phyloP scores from a whole-genome alignment of 208 protist genomes.

The Trypanosoma rangeli region DNA sequence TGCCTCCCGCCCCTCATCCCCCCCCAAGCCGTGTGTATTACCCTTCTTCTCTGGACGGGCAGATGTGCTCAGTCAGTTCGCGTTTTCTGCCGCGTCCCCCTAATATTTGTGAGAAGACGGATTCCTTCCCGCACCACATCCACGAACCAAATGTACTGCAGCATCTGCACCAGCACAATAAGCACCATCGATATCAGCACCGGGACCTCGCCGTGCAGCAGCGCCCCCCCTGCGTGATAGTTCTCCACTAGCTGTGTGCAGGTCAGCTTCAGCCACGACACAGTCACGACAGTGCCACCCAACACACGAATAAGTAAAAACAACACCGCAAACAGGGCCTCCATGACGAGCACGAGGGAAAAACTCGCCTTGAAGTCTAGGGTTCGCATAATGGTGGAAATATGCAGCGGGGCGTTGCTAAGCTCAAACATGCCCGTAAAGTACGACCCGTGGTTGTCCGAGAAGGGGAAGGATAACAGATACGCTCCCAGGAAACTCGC shows the following conservation, averaged over 20 bases:
- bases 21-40: no score
- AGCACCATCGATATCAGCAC: constrained; percentile 49
- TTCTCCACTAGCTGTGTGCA: constrained; percentile 40
- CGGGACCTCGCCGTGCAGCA: constrained; percentile 64
- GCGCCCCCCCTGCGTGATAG: constrained; percentile 25
- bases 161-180: constrained; percentile 48
- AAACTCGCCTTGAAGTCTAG: constrained; percentile 26
- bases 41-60: no score
- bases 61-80: neutral
- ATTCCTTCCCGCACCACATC: constrained; percentile 60
- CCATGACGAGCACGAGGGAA: constrained; percentile 31
- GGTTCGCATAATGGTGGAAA: constrained; percentile 47
- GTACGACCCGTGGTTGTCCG: constrained; percentile 72
- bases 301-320: constrained; percentile 73
- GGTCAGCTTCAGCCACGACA: constrained; percentile 42
- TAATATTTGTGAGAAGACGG: neutral
- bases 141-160: constrained; percentile 85
- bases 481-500: constrained; percentile 69
- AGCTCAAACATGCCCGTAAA: constrained; percentile 87
- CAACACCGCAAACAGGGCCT: constrained; percentile 64
- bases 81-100: neutral
- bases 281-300: constrained; percentile 56
- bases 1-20: constrained; percentile 28
- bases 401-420: constrained; percentile 73
- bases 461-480: constrained; percentile 71